Base-by-base conservation (phyloP, 2,329 filamentous ascomycete genomes). In the Dryadomyces quercivorus region DNA sequence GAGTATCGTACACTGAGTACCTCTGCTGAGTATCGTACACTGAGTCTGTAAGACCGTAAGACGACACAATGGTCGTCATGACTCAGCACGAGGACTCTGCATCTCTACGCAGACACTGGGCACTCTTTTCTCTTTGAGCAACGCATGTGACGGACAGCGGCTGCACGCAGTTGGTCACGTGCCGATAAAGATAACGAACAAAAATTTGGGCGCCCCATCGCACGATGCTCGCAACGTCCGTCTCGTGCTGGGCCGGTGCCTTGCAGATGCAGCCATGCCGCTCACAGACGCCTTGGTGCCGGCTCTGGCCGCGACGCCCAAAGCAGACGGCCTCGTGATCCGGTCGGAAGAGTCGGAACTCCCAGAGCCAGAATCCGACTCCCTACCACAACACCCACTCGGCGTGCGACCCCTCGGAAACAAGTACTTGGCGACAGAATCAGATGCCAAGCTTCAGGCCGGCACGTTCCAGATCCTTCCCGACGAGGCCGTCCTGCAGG, bases 401-500 rank as follows among this genome's bases (percentile, higher is more conserved):
- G 86, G 86, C 36, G 76, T 97, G 59, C 93, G 90, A 65, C 92
- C 93, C 1, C 78, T 86, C 58, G 93, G 92, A 42, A 97, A 98
- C 72, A 83, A 84, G 61, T 84, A 77, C 50, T 78, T 92, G 46
- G 81, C 82, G 20, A 74, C 80, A 13, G 74, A 73, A 2, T 75
- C 75, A 54, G 87, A 87, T 69, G 78, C 89, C 50, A 86, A 88
- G 57, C 68, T 72, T 50, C 75, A 73, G 43, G 78, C 82, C 58
- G 91, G 90, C 16, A 64, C 65, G 5, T 85, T 95, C 65, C 76
- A 77, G 55, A 66, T 68, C 43, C 71, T 95, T 53, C 86, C 91
- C 3, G 92, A 97, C 67, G 90, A 96, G 69, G 70, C 93, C 60
- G 72, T 96, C 51, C 75, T 84, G 60, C 74, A 85, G 53, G 65